Evolutionary conservation across 108 stramenopile species (phyloP).

Genomic region (Mayamaea pseudoterrestris): DNA sequence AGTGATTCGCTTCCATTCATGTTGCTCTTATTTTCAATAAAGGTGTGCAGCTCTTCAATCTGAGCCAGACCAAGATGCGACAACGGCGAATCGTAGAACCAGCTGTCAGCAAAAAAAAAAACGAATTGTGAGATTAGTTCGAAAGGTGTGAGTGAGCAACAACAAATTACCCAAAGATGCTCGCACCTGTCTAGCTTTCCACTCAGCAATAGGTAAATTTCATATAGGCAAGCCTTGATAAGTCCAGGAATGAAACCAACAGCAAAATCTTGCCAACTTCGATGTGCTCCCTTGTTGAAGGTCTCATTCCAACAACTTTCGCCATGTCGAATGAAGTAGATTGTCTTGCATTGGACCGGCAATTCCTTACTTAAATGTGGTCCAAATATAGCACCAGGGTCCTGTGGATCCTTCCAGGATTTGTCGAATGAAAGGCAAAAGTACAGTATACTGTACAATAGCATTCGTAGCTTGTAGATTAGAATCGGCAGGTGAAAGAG

Average conservation of each 20-base stretch:
- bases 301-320: constrained; percentile 82
- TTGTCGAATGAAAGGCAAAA: constrained; percentile 73
- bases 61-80: constrained; percentile 54
- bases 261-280: constrained; percentile 38
- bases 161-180: background rate
- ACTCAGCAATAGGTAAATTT: constrained; percentile 58
- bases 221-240: constrained; percentile 51
- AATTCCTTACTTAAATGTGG: constrained; percentile 19
- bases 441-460: constrained; percentile 39
- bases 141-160: constrained; percentile 1
- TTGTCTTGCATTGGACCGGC: constrained; percentile 54
- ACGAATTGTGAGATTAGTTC: constrained; percentile 1
- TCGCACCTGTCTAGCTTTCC: constrained; percentile 58
- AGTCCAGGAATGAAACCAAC: constrained; percentile 73
- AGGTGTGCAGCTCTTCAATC: constrained; percentile 48
- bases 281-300: constrained; percentile 77
- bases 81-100: constrained; percentile 80
- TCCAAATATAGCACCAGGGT: constrained; percentile 42
- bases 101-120: constrained; percentile 23
- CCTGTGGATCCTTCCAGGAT: constrained; percentile 52
- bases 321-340: constrained; percentile 81
- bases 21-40: constrained; percentile 31
- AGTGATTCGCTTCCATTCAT: constrained; percentile 12
- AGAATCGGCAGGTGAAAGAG: constrained; percentile 41
- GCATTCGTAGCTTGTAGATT: constrained; percentile 46